Conservation (phyloP, 108 stramenopile genomes). For the Cyclotella choctawhatcheeana region DNA sequence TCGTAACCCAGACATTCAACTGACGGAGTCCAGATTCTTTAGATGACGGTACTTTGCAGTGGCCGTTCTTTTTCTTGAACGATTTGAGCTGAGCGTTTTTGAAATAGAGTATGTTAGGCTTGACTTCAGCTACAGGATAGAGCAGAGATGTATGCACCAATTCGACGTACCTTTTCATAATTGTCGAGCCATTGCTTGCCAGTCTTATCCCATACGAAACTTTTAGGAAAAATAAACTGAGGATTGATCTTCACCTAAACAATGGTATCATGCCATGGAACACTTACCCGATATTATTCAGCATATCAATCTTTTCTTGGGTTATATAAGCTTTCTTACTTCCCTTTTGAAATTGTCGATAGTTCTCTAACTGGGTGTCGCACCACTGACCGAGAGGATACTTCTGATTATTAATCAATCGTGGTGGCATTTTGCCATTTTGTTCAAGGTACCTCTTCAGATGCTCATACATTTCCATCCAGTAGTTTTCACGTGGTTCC, state of each 20-base stretch:
- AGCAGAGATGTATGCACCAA: not conserved
- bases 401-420: constrained; percentile 18
- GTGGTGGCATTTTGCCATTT: constrained; percentile 40
- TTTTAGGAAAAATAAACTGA: not conserved
- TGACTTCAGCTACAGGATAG: not conserved
- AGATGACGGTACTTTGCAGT: constrained; percentile 27
- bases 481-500: constrained; percentile 42
- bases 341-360: constrained; percentile 26
- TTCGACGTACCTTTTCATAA: constrained; percentile 18
- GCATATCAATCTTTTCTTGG: constrained; percentile 47
- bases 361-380: constrained; percentile 44
- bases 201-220: constrained; percentile 38
- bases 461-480: constrained; percentile 48
- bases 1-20: constrained; percentile 31
- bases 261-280: not conserved
- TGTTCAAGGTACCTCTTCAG: constrained; percentile 30
- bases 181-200: constrained; percentile 39
- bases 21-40: constrained; percentile 18
- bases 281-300: constrained; percentile 41
- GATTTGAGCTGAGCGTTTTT: constrained; percentile 22
- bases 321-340: constrained; percentile 37
- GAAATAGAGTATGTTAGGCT: not conserved
- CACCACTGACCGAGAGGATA: constrained; percentile 40
- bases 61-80: constrained; percentile 27
- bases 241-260: not conserved